These are phyloP conservation scores for Gaillardinia entomophila DNA, from an alignment of 805 yeast genomes.

Conservation along the genomic window DNA sequence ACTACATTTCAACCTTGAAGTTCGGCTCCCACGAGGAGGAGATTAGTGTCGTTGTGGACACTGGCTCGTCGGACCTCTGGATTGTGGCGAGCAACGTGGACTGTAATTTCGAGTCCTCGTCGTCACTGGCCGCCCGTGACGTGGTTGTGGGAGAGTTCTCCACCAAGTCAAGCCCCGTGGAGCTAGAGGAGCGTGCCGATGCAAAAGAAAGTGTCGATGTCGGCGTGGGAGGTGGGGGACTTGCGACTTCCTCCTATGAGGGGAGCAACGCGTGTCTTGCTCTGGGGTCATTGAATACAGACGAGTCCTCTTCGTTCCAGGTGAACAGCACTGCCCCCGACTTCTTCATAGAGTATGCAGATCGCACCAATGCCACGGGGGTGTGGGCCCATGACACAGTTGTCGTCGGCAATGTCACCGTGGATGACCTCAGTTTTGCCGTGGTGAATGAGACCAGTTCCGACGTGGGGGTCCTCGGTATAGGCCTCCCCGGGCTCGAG, in stretches of 20 bases:
- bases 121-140: too few relatives aligned
- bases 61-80: constrained; percentile 77
- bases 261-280: constrained; percentile 38
- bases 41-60: constrained; percentile 59
- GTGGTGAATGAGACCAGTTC: constrained; percentile 65
- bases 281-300: constrained; percentile 45
- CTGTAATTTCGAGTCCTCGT: too few relatives aligned
- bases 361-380: constrained; percentile 43
- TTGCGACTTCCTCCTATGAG: too few relatives aligned
- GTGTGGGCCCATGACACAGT: constrained; percentile 56
- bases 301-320: constrained; percentile 31
- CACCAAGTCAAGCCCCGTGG: too few relatives aligned
- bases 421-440: constrained; percentile 60
- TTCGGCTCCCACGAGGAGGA: constrained; percentile 22
- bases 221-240: too few relatives aligned
- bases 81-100: constrained; percentile 17
- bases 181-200: too few relatives aligned
- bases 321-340: constrained; percentile 33
- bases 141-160: too few relatives aligned
- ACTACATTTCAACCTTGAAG: constrained; percentile 42
- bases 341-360: constrained; percentile 45
- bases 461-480: constrained; percentile 65
- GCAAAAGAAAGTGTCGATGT: too few relatives aligned
- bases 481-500: constrained; percentile 68
- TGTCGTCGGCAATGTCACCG: constrained; percentile 40